Base-by-base conservation (phyloP, 1,284 basidiomycete genomes). In the Trichosporon asahii region DNA sequence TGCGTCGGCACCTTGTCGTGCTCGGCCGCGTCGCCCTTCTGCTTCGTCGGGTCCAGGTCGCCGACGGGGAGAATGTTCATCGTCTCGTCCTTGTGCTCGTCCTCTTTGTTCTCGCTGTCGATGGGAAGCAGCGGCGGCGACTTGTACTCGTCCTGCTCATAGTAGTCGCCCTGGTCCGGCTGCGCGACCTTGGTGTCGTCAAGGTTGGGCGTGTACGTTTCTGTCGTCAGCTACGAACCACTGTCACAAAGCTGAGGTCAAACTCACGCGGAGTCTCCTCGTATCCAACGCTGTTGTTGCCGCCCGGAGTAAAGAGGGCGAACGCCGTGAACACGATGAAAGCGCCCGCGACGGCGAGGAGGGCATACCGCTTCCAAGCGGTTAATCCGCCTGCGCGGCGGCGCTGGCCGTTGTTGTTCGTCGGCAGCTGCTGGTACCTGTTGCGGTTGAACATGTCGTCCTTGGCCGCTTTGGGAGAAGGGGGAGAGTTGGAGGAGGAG, bases 391-490 rank as follows among this genome's bases (percentile, higher is more conserved):
- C 77, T 29, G 76, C 77, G 35, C 76, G 69, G 11, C 79, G 70
- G 29, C 79, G 72, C 23, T 65, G 67, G 21, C 66, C 70, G 68
- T 73, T 73, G 11, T 76, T 64, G 57, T 70, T 76, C n/a, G 78
- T 81, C 15, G 82, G 82, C 3, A 83, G 74, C 46, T 81, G 79
- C 14, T 79, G 70, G 71, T 83, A 83, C 69, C 82, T 81, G 44
- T 79, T 73, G 37, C 73, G 69, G 37, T 69, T 68, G 73, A 83
- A 83, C 82, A 83, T 83, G 15, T 61, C 57, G 57, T 61, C 57
- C 29, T 61, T 61, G 6, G 49, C 49, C 49, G 49, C 49, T 55
- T 68, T 23, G 53, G 61, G 67, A 65, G 65, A 49, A 60, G 3
- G 63, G 33, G 1, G 8, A 55, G 64, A 27, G 8, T 44, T 25